These are phyloP conservation scores for Annona cherimola DNA, from an alignment of 164 flowering plant species.

Conservation along the genomic window DNA sequence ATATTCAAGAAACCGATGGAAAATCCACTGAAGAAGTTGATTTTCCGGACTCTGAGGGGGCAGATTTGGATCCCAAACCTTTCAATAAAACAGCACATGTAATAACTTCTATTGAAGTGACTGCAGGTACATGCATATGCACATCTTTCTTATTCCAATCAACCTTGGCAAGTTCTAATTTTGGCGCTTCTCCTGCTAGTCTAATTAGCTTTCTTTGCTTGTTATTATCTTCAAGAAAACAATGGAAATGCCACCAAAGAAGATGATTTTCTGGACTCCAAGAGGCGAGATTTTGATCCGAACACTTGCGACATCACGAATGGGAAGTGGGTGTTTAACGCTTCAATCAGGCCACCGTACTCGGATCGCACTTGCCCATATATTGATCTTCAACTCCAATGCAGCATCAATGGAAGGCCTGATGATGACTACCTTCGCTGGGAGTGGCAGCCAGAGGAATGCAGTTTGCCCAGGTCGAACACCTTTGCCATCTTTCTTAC, in stretches of 20 bases:
- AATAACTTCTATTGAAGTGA: not conserved
- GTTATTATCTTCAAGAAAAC: constrained; percentile 7
- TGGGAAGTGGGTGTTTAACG: constrained; percentile 88
- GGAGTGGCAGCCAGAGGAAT: constrained; percentile 94
- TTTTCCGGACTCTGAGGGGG: no score
- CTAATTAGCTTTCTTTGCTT: not conserved
- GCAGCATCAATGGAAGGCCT: constrained; percentile 66
- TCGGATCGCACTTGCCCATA: constrained; percentile 69
- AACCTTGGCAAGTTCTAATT: no score
- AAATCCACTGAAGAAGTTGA: no score
- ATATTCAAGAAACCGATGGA: no score
- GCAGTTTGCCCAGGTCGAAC: constrained; percentile 63
- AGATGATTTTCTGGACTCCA: constrained; percentile 16
- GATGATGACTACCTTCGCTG: constrained; percentile 74
- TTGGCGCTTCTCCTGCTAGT: not conserved
- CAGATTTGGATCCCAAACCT: constrained; percentile 14
- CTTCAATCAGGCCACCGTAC: constrained; percentile 56
- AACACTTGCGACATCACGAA: constrained; percentile 47
- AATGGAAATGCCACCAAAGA: constrained; percentile 19
- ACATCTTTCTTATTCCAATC: not conserved
- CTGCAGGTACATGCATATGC: not conserved
- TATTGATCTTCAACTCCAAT: constrained; percentile 62
- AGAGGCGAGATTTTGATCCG: constrained; percentile 61
- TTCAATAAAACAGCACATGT: constrained; percentile 22
- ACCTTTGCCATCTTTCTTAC: not conserved